Conservation (phyloP, 805 yeast species). For the Teunomyces cretensis region DNA sequence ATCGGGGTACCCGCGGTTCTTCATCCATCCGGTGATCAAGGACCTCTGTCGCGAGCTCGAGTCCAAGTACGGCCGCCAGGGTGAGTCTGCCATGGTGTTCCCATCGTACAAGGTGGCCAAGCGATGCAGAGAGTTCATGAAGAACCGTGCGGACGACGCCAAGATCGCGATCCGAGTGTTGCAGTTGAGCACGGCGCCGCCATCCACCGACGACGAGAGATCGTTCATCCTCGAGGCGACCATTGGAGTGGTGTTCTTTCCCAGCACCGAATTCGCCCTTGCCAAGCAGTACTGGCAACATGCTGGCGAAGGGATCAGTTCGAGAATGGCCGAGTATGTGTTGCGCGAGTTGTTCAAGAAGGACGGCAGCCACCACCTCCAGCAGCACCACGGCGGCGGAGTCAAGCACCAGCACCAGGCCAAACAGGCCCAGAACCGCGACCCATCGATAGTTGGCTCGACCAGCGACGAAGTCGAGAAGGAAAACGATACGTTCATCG, state of each 20-base stretch:
- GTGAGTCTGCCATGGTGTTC: constrained; percentile 72
- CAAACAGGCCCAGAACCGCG: too few species aligned
- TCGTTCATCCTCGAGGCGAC: constrained; percentile 62
- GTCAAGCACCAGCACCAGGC: too few species aligned
- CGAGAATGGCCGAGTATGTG: constrained; percentile 84
- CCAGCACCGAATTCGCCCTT: constrained; percentile 52
- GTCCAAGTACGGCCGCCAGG: constrained; percentile 73
- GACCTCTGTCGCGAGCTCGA: constrained; percentile 55
- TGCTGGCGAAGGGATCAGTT: constrained; percentile 94
- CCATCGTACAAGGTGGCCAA: constrained; percentile 79
- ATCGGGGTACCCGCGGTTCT: constrained; percentile 88
- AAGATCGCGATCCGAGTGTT: constrained; percentile 53
- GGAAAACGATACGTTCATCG: constrained; percentile 69
- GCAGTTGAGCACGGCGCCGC: constrained; percentile 71
- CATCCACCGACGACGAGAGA: constrained; percentile 57
- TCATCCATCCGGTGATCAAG: constrained; percentile 63
- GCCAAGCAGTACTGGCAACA: constrained; percentile 96
- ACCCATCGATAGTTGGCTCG: constrained; percentile 21
- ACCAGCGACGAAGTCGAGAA: constrained; percentile 35
- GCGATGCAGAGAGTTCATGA: constrained; percentile 78
- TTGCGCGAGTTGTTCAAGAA: constrained; percentile 51
- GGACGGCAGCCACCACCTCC: background rate
- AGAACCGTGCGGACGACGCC: constrained; percentile 25
- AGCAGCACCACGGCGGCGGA: too few species aligned
- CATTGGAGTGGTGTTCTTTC: constrained; percentile 79